Evolutionary conservation across 139 green algal species (phyloP).

Genomic region (Ettlia oleoabundans): DNA sequence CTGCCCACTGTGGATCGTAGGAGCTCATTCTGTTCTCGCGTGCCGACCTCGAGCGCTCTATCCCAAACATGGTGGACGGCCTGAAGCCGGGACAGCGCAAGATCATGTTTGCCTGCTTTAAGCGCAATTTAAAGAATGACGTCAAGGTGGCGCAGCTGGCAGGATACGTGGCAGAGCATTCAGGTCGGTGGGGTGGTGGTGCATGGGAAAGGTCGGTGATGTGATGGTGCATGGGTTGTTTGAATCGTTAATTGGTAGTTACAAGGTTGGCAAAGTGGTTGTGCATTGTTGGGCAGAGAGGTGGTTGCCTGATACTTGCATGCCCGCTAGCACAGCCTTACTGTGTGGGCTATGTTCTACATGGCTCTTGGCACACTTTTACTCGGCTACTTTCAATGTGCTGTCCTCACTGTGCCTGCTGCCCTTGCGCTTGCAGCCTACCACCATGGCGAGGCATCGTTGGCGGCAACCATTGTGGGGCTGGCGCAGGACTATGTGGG

Average conservation of each 20-base stretch:
- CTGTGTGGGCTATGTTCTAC: too few species aligned
- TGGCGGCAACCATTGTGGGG: constrained; percentile 89
- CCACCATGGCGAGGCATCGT: constrained; percentile 95
- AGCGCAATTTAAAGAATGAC: constrained; percentile 94
- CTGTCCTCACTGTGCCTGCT: background rate
- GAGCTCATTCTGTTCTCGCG: constrained; percentile 95
- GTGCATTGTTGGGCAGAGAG: too few species aligned
- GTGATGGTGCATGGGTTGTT: too few species aligned
- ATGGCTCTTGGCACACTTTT: too few species aligned
- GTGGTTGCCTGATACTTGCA: too few species aligned
- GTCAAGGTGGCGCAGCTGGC: constrained; percentile 98
- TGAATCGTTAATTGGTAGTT: too few species aligned
- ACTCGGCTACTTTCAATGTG: too few species aligned
- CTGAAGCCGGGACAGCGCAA: constrained; percentile 99
- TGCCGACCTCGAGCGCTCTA: constrained; percentile 96
- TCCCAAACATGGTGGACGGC: constrained; percentile 95
- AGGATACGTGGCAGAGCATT: constrained; percentile 96
- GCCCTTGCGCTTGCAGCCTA: constrained; percentile 85
- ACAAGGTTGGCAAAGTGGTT: too few species aligned
- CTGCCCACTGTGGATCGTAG: constrained; percentile 51
- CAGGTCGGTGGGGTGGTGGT: constrained; percentile 43
- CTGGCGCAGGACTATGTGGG: constrained; percentile 97
- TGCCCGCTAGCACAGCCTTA: too few species aligned
- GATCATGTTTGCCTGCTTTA: constrained; percentile 98
- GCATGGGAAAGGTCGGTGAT: too few species aligned